Conservation (phyloP, 306 rosid genomes). For the Acacia crassicarpa region DNA sequence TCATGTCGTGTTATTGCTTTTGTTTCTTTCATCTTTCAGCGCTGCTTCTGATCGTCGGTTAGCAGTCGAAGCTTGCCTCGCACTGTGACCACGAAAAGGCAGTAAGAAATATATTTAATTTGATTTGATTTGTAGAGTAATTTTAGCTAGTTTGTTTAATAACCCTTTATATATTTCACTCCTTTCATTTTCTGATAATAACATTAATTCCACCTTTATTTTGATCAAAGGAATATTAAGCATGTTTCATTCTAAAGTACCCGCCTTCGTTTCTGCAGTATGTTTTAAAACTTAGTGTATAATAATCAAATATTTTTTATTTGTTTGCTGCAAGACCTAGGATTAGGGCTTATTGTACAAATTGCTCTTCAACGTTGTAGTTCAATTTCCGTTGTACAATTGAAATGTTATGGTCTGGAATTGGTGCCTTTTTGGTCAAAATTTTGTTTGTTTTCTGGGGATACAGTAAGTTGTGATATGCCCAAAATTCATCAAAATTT, state of each 20-base stretch:
- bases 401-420: background rate
- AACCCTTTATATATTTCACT: background rate
- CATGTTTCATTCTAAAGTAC: background rate
- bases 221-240: background rate
- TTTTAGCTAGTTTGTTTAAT: background rate
- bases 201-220: constrained; percentile 4
- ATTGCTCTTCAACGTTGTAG: constrained; percentile 1
- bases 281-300: background rate
- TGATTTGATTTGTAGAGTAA: background rate
- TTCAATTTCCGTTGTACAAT: background rate
- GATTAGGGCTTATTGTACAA: constrained; percentile 67
- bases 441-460: background rate
- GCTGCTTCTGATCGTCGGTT: constrained; percentile 24
- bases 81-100: background rate
- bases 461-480: constrained; percentile 11
- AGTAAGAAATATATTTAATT: constrained; percentile 25
- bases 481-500: background rate
- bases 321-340: constrained; percentile 30
- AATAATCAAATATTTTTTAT: background rate
- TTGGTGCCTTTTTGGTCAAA: background rate
- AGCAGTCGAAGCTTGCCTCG: background rate
- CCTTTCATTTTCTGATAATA: constrained; percentile 7
- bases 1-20: background rate
- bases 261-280: background rate
- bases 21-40: constrained; percentile 13